Evolutionary conservation across 495 filamentous ascomycete genomes (phyloP), one percentile per base, ranked within the genome.

Genomic region (Penicillium tannophilum): DNA sequence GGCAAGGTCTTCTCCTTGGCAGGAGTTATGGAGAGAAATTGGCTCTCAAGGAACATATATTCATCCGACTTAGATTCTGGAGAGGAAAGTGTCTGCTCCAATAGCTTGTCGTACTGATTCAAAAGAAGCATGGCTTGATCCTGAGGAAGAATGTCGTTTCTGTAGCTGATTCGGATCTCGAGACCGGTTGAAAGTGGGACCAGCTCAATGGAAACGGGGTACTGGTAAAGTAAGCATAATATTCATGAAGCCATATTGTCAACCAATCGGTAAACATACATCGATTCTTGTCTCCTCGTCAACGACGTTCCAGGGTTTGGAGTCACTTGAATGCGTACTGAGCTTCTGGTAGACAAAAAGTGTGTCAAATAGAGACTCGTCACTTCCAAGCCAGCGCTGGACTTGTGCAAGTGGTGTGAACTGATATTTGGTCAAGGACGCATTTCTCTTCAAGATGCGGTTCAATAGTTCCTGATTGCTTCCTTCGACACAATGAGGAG

Each of bases 261-360:
- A 23, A 48, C 5, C n/a, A 55, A 30, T 44, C 1, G 6, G n/a
- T 30, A 39, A 3, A 77, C 81, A 56, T 74, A 82, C 75, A 68
- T 88, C 84, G 41, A 83, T 80, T 14, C 72, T 79, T 51, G 84
- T 82, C 55, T 79, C 73, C 56, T 87, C 86, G 48, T 80, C 72
- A 16, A 80, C 57, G 9, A 83, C 54, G 28, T 79, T 67, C 84
- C 84, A 87, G 1, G 56, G 45, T 3, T 54, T 17, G 10, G 33
- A 1, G 5, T 70, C 63, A 4, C 59, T 35, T 6, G 41, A 39
- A 0, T 50, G 52, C 0, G 56, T 66, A 46, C 54, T 58, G 51
- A 78, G 56, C 59, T 90, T 92, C 63, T 93, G 91, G 65, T 90
- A 93, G 0, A 86, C 86, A 66, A 95, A 85, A 30, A 95, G 71